Base-by-base conservation (phyloP, 2,329 filamentous ascomycete species). In the Sordariomycetes sp. region DNA sequence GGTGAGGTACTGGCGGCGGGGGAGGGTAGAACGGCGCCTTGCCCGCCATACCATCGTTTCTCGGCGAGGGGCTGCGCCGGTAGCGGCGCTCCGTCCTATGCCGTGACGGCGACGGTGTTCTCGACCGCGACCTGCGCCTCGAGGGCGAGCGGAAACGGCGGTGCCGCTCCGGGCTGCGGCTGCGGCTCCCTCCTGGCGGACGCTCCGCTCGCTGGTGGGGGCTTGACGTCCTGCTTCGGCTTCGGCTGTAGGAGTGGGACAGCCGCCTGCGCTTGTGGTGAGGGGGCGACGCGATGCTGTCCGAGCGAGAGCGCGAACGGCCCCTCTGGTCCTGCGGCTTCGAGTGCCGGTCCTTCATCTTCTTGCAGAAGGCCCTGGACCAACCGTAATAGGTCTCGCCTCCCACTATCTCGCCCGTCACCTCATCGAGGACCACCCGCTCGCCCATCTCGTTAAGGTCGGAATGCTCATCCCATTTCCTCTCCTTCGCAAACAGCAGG, bases 311-410 rank as follows among this genome's bases (percentile, higher is more conserved):
- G 10, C 60, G 62, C 2, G 75, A 74, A 3, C 71, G 68, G 4
- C 69, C 71, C 28, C 71, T 68, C n/a, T 62, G 62, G 5, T 61
- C 58, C 54, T 60, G 63, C 14, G 64, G 64, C 58, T 71, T 75
- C 52, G 68, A 73, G 32, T 68, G 71, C 43, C 80, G 76, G 55
- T 76, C 73, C 71, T 87, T 90, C 87, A 94, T 94, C 66, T 87
- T 88, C 63, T 89, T 78, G 68, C 89, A 95, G 64, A 96, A 94
- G 1, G 76, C 76, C 46, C 82, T 80, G 5, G 90, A 93, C 91
- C 91, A 96, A 61, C 90, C 91, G 67, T 95, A 95, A 69, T 95
- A 95, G 1, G 88, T 89, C 62, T 89, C 85, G 1, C 85, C 86
- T 7, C 79, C 77, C 7, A 85, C 68, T 1, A 86, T 72, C 2